Base-by-base conservation (phyloP, 441 rosid species). In the Arabidopsis lyrata region DNA sequence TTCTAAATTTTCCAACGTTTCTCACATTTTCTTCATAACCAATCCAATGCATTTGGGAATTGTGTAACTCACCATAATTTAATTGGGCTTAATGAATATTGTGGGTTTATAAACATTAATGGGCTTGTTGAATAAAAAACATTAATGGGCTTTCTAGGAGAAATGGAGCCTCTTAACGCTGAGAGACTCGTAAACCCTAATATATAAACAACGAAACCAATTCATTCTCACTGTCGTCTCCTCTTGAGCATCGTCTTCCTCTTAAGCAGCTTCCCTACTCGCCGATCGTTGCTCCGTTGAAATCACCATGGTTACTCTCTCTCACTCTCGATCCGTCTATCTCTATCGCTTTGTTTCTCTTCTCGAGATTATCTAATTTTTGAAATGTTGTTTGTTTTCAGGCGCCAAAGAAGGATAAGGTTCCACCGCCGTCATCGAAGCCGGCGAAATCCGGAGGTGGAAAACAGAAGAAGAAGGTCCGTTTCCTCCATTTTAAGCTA, bases 361-460 rank as follows among this genome's bases (percentile, higher is more conserved):
- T 9, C 6, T 0, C 0, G 2, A 9, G 0, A 59, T 20, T 14
- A 6, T 36, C 32, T 76, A 41, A 70, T 27, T 27, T 0, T 57
- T 13, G n/a, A 4, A 73, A 31, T 5, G 1, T 72, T 48, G 12
- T 12, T 38, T 56, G 11, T 53, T 22, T 42, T 35, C 68, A 88
- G 92, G 92, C 92, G 8, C 92, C 92, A 18, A 88, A 88, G 86
- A 88, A 88, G 86, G 92, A 86, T 2, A 87, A 86, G 77, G 90
- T 85, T 71, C 87, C 92, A 15, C 92, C 92, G 29, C 92, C 92
- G 14, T 88, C 92, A 20, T 88, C 92, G 3, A 88, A 86, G 77
- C 92, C 90, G 13, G 92, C 90, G 8, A 88, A 88, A 58, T 86
- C 92, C 5, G 92, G 92, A 53, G 92, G 92, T 56, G 92, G 92